Base-by-base conservation (phyloP, 208 protist species). In the Leishmania arabica region DNA sequence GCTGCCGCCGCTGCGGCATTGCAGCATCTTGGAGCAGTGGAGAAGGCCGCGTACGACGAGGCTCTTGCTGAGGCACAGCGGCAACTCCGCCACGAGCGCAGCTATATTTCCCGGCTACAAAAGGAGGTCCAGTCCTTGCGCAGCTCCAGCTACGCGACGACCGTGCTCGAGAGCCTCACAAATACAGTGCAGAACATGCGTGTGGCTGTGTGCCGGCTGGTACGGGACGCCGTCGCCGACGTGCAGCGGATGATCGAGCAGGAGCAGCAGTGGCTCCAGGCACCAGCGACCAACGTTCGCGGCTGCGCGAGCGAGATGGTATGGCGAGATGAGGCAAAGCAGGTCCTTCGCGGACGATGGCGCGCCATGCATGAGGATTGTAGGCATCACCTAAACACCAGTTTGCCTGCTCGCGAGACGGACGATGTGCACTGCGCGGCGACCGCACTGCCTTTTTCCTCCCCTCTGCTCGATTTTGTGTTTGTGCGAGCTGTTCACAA, bases 401-500 rank as follows among this genome's bases (percentile, higher is more conserved):
- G 5, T 4, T 51, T 31, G 21, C 24, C 53, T 17, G 54, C 21
- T 47, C 6, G 54, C 17, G 3, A 19, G 37, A 2, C 53, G 17
- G 21, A 62, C 51, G 3, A 17, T 15, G n/a, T 7, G 31, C 47
- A 27, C 51, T 27, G 21, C 72, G 5, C 34, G 77, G 54, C 27
- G 66, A 51, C 19, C 21, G 79, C 24, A 37, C 40, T 3, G 34
- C 60, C 45, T 58, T 40, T 60, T 68, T 6, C 3, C 49, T 45
- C 24, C 6, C 27, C 34, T 24, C 53, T 64, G 1, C 31, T 80
- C 3, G 76, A 84, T 37, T 2, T 31, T 0, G n/a, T 82, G 0
- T 88, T 93, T 66, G 31, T 94, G 68, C 77, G 87, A 7, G 86
- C 84, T 8, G 82, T 95, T 40, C 88, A 77, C 49, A 81, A 73